These are phyloP conservation scores for Xylaria castorea DNA, from an alignment of 495 filamentous ascomycete species.

Conservation along the genomic window DNA sequence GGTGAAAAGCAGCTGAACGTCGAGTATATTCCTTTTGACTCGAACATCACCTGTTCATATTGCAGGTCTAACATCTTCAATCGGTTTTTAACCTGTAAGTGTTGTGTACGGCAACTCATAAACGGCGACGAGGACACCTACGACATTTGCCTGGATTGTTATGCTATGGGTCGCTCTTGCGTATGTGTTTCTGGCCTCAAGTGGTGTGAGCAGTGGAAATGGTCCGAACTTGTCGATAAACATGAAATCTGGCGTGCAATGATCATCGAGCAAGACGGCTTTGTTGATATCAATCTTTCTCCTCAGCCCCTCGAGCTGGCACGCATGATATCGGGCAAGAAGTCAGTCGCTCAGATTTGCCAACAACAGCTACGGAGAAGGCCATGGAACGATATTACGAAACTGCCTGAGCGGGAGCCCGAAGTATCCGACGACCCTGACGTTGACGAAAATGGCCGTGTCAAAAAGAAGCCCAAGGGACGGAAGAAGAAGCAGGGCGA, in stretches of 20 bases:
- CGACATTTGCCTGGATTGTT: slow-evolving; percentile 97
- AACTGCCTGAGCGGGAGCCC: slow-evolving; percentile 47
- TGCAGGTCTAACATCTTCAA: slow-evolving; percentile 98
- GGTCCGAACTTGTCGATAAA: slow-evolving; percentile 75
- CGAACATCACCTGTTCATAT: slow-evolving; percentile 92
- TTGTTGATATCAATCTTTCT: slow-evolving; percentile 62
- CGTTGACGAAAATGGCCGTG: slow-evolving; percentile 58
- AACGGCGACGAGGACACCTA: slow-evolving; percentile 77
- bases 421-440: slow-evolving; percentile 53
- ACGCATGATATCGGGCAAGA: slow-evolving; percentile 66
- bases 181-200: slow-evolving; percentile 80
- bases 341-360: slow-evolving; percentile 85
- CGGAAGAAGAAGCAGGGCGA: slow-evolving; percentile 54
- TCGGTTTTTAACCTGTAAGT: slow-evolving; percentile 88
- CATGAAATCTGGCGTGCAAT: slow-evolving; percentile 83
- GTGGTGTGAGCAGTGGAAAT: slow-evolving; percentile 93
- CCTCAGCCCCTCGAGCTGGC: slow-evolving; percentile 70
- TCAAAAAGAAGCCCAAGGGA: slow-evolving; percentile 54
- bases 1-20: slow-evolving; percentile 67
- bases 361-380: slow-evolving; percentile 80
- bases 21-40: slow-evolving; percentile 78
- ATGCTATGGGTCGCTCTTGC: slow-evolving; percentile 91
- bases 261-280: slow-evolving; percentile 71
- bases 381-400: slow-evolving; percentile 66
- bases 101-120: slow-evolving; percentile 67